Evolutionary conservation across 169 alveolate genomes (phyloP).

Genomic region (Cryptosporidium andersoni): DNA sequence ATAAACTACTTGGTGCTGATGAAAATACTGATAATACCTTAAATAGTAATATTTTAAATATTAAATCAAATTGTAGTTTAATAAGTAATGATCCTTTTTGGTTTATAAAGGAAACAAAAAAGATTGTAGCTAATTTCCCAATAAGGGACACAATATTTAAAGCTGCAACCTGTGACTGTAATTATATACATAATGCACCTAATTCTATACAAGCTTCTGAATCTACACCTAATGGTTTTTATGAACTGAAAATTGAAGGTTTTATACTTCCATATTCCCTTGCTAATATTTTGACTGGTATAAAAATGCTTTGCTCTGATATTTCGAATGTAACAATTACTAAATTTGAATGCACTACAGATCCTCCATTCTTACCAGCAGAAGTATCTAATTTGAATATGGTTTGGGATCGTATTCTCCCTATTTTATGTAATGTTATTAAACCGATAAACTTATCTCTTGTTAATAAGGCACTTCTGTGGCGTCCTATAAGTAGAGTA

Average conservation of each 20-base stretch:
- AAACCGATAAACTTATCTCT: constrained; percentile 16
- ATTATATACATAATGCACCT: constrained; percentile 19
- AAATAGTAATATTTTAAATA: background rate
- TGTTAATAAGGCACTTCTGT: constrained; percentile 11
- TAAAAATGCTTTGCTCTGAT: constrained; percentile 41
- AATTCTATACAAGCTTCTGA: background rate
- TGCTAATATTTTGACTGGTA: constrained; percentile 31
- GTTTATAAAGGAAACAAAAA: constrained; percentile 53
- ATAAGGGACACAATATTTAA: constrained; percentile 44
- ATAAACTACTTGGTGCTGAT: no score
- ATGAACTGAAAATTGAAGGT: constrained; percentile 60
- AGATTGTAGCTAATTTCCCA: constrained; percentile 50
- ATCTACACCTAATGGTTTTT: constrained; percentile 21
- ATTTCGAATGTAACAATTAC: constrained; percentile 5
- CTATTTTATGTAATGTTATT: constrained; percentile 4
- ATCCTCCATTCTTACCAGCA: constrained; percentile 49
- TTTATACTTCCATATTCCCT: constrained; percentile 39
- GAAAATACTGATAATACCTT: constrained; percentile 12
- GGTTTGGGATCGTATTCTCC: constrained; percentile 47
- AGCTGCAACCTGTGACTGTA: constrained; percentile 55
- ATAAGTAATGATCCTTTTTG: constrained; percentile 28
- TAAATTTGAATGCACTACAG: constrained; percentile 19
- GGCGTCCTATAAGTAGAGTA: constrained; percentile 20
- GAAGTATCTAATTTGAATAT: constrained; percentile 1
- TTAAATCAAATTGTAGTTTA: background rate